Conservation (phyloP, 78 protist species). For the slime mould (Dictyostelium discoideum) region DNA sequence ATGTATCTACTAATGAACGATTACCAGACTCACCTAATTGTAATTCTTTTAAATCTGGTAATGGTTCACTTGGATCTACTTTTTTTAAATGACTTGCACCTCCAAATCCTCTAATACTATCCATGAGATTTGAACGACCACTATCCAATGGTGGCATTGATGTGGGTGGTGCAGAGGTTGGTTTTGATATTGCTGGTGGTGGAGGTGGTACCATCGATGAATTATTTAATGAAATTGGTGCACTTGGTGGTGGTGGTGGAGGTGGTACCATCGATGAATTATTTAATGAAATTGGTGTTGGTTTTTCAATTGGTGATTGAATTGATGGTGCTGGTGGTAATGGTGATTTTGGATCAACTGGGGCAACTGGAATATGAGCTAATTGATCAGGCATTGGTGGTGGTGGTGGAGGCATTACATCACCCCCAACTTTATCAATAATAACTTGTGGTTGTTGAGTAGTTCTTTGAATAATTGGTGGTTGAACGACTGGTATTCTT, state of each 20-base stretch:
- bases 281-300: background rate
- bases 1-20: slow-evolving; percentile 25
- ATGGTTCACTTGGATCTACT: slow-evolving; percentile 37
- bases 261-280: background rate
- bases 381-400: slow-evolving; percentile 34
- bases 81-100: background rate
- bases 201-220: background rate
- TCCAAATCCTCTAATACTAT: slow-evolving; percentile 15
- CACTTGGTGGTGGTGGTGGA: background rate
- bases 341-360: background rate
- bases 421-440: background rate
- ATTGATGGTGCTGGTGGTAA: slow-evolving; percentile 1
- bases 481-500: background rate
- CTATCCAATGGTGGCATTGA: background rate
- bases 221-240: background rate
- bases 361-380: background rate
- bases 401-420: slow-evolving; percentile 41
- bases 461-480: background rate
- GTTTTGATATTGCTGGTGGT: background rate
- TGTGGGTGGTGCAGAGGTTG: background rate
- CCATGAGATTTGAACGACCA: slow-evolving; percentile 34
- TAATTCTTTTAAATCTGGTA: slow-evolving; percentile 5
- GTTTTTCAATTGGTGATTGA: background rate
- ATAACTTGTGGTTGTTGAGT: background rate
- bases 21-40: slow-evolving; percentile 55